Evolutionary conservation across 306 rosid genomes (phyloP).

Genomic region (Vigna reflexopilosa): DNA sequence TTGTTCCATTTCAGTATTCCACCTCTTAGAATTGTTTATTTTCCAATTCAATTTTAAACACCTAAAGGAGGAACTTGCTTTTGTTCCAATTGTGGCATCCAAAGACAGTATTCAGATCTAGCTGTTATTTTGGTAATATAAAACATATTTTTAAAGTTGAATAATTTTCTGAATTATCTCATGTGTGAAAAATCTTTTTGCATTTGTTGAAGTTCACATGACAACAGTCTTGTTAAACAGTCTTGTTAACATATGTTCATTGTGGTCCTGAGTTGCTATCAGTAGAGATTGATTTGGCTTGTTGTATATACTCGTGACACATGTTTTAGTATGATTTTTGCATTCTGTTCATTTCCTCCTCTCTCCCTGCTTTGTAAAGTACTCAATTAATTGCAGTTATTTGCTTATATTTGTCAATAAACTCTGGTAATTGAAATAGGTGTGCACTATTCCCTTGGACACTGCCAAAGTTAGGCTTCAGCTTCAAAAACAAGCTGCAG

Average conservation of each 20-base stretch:
- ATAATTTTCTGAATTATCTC: background rate
- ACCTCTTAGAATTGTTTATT: background rate
- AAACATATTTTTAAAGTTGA: background rate
- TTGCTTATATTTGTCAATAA: slow-evolving; percentile 21
- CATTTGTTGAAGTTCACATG: background rate
- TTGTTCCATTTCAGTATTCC: background rate
- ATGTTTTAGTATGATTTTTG: slow-evolving; percentile 9
- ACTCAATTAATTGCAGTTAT: slow-evolving; percentile 17
- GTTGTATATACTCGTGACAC: background rate
- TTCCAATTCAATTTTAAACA: slow-evolving; percentile 4
- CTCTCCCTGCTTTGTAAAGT: slow-evolving; percentile 8
- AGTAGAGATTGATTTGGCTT: slow-evolving; percentile 15
- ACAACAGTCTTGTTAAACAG: background rate
- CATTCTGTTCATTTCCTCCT: slow-evolving; percentile 36
- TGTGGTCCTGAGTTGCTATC: background rate
- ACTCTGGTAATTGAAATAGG: slow-evolving; percentile 57
- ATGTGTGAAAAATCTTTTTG: background rate
- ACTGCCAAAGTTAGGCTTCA: slow-evolving; percentile 99
- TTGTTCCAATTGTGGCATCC: background rate
- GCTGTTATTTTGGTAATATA: background rate
- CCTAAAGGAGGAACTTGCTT: background rate
- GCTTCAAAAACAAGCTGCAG: slow-evolving; percentile 82
- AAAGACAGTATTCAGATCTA: background rate
- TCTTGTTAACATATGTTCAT: background rate
- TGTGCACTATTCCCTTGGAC: slow-evolving; percentile 94